phyloP scores from a whole-genome alignment of 2,329 filamentous ascomycete genomes.

The Aaosphaeria pasadenensis region DNA sequence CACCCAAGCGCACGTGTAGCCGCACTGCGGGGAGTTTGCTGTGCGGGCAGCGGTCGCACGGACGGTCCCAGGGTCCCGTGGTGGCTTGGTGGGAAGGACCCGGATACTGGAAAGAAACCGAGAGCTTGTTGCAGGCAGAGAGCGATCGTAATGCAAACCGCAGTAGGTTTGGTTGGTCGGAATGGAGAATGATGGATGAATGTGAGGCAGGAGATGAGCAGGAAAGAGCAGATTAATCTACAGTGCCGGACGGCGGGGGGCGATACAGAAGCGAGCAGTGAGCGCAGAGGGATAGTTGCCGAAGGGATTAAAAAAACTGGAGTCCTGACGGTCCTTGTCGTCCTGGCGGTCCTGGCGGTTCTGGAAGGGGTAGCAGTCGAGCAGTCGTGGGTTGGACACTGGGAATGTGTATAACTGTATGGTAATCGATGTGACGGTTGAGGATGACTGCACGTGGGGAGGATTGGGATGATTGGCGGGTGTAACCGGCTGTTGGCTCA shows the following conservation, averaged over 20 bases:
- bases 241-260: not conserved
- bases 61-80: not conserved
- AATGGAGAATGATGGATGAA: not conserved
- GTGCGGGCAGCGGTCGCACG: constrained; percentile 16
- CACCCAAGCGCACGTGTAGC: constrained; percentile 19
- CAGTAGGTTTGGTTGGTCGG: not conserved
- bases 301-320: not conserved
- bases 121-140: not conserved
- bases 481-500: too few species aligned
- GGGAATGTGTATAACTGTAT: too few species aligned
- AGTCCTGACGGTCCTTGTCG: too few species aligned
- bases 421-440: too few species aligned
- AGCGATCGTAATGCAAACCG: not conserved
- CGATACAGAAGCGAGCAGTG: not conserved
- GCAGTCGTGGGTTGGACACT: too few species aligned
- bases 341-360: too few species aligned
- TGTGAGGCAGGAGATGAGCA: constrained; percentile 6
- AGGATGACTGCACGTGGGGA: too few species aligned
- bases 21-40: constrained; percentile 15
- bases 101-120: not conserved
- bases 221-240: constrained; percentile 21
- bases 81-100: not conserved
- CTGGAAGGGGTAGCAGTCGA: too few species aligned
- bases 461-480: too few species aligned
- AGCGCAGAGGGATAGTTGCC: not conserved